phyloP scores from a whole-genome alignment of 2,329 filamentous ascomycete species.

The Neonectria neomacrospora region DNA sequence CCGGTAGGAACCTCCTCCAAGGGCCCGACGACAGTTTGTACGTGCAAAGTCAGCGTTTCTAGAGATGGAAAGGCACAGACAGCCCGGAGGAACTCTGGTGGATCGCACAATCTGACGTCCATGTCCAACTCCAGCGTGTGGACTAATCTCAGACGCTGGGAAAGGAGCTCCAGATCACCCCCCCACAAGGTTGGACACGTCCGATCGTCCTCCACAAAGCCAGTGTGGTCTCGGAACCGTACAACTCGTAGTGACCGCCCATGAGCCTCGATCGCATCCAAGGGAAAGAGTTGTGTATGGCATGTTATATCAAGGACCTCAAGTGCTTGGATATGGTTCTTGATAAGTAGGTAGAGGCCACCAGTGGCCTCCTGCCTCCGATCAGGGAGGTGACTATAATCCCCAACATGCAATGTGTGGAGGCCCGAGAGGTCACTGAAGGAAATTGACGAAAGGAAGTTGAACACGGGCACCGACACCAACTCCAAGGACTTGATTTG shows the following conservation, averaged over 20 bases:
- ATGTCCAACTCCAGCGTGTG: slow-evolving; percentile 60
- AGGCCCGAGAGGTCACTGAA: slow-evolving; percentile 52
- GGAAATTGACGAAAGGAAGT: slow-evolving; percentile 56
- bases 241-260: slow-evolving; percentile 51
- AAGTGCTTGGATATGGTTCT: slow-evolving; percentile 51
- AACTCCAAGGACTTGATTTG: slow-evolving; percentile 54
- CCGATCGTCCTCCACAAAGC: slow-evolving; percentile 56
- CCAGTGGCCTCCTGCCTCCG: slow-evolving; percentile 53
- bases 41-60: slow-evolving; percentile 55
- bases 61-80: slow-evolving; percentile 54
- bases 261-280: slow-evolving; percentile 55
- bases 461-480: slow-evolving; percentile 56
- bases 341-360: slow-evolving; percentile 53
- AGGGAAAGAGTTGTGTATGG: slow-evolving; percentile 53
- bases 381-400: slow-evolving; percentile 55
- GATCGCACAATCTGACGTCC: slow-evolving; percentile 53
- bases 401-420: slow-evolving; percentile 55
- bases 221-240: slow-evolving; percentile 57
- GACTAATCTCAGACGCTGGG: slow-evolving; percentile 47
- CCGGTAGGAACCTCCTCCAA: slow-evolving; percentile 42
- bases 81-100: slow-evolving; percentile 51
- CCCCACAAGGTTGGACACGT: slow-evolving; percentile 55
- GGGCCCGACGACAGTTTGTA: slow-evolving; percentile 55
- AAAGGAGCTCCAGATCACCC: slow-evolving; percentile 49
- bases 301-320: slow-evolving; percentile 55